These are phyloP conservation scores for Suhomyces maxii DNA, from an alignment of 1,139 yeast species.

Conservation along the genomic window DNA sequence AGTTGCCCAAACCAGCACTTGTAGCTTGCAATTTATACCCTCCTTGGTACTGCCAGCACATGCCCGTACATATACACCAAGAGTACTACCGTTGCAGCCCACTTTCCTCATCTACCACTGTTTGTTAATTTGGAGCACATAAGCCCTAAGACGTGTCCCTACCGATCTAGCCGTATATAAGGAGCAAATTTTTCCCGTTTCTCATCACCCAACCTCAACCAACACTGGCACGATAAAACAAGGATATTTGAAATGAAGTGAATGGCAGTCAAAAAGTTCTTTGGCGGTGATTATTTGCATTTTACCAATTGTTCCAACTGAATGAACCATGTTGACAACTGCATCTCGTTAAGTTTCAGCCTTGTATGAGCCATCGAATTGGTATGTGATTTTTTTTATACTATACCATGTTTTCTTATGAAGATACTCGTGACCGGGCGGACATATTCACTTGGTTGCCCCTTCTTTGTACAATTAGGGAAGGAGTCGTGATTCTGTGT, in stretches of 20 bases:
- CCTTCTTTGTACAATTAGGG: conserved; percentile 48
- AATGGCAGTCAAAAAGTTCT: conserved; percentile 4
- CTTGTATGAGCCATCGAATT: conserved; percentile 64
- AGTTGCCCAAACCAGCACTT: no score
- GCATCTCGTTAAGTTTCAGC: conserved; percentile 85
- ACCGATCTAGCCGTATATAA: conserved; percentile 4
- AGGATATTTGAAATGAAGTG: conserved; percentile 11
- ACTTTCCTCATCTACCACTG: no score
- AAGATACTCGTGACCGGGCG: conserved; percentile 78
- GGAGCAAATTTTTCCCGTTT: conserved; percentile 7
- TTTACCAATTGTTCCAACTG: conserved; percentile 83
- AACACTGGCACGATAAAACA: conserved; percentile 4
- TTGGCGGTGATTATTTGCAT: conserved; percentile 68
- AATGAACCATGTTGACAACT: conserved; percentile 70
- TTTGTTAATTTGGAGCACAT: neutral
- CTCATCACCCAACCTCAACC: neutral
- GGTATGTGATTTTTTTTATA: neutral
- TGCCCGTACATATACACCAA: no score
- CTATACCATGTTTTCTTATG: conserved; percentile 26
- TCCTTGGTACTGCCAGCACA: no score
- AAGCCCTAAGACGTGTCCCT: conserved; percentile 11
- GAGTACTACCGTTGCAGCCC: no score
- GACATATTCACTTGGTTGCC: conserved; percentile 59
- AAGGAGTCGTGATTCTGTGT: conserved; percentile 70
- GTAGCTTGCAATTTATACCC: no score